A percentile compares a stretch with the other conserved stretches of the same genome.
Evolutionary conservation across 2,329 filamentous ascomycete genomes (phyloP).

Genomic region (Drechmeria coniospora): DNA sequence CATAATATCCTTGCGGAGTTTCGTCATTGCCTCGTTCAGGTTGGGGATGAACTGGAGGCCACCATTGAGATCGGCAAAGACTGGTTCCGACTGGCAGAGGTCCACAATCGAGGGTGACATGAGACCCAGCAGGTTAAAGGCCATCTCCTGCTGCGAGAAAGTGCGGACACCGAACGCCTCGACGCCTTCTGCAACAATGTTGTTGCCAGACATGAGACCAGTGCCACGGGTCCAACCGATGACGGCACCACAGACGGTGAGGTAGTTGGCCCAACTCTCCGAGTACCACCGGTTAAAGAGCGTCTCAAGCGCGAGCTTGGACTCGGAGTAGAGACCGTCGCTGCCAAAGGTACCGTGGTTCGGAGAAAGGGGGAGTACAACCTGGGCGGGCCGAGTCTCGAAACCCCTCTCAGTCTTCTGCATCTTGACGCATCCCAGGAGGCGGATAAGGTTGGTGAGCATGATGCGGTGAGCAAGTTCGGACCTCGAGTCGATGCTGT

Average conservation of each 20-base stretch:
- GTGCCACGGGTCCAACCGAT: slow-evolving; percentile 99
- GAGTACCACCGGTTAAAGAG: slow-evolving; percentile 98
- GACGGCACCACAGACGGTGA: slow-evolving; percentile 94
- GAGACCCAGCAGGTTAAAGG: slow-evolving; percentile 90
- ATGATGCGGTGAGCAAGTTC: slow-evolving; percentile 98
- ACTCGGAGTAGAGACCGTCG: slow-evolving; percentile 95
- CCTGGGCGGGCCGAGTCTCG: slow-evolving; percentile 90
- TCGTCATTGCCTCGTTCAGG: slow-evolving; percentile 86
- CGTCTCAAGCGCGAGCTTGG: slow-evolving; percentile 91
- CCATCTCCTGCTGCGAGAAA: slow-evolving; percentile 99
- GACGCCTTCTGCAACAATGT: slow-evolving; percentile 91
- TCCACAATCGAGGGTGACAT: slow-evolving; percentile 93
- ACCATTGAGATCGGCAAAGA: slow-evolving; percentile 94
- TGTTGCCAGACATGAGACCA: slow-evolving; percentile 95
- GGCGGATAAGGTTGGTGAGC: slow-evolving; percentile 89
- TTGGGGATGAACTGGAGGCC: slow-evolving; percentile 95
- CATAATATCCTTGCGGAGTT: slow-evolving; percentile 84
- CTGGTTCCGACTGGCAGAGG: slow-evolving; percentile 86
- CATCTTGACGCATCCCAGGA: slow-evolving; percentile 78
- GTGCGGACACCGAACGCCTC: slow-evolving; percentile 94
- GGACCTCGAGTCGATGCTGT: slow-evolving; percentile 90
- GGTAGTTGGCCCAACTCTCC: slow-evolving; percentile 92
- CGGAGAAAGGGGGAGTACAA: slow-evolving; percentile 86
- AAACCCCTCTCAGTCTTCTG: slow-evolving; percentile 81
- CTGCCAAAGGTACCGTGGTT: slow-evolving; percentile 98